These are phyloP conservation scores for Salicornia ramosissima DNA, from an alignment of 148 eudicot species.

Conservation along the genomic window DNA sequence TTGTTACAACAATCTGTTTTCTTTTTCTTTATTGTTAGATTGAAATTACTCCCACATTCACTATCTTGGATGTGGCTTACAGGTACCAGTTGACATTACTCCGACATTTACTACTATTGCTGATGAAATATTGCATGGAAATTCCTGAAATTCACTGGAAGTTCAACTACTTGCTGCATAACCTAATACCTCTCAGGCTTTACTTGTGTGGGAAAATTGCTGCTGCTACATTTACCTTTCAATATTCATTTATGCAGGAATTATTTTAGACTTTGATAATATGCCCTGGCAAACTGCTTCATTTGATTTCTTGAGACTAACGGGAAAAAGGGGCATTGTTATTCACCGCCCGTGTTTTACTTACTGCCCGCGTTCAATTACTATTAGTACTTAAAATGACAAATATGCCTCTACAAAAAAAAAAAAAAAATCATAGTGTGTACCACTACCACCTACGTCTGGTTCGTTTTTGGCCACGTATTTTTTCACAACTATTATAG, in stretches of 20 bases:
- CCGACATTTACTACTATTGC: slow-evolving; percentile 69
- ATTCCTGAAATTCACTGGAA: not conserved
- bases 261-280: not conserved
- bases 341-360: too few relatives aligned
- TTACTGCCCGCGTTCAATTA: too few relatives aligned
- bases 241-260: not conserved
- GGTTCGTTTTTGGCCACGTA: too few relatives aligned
- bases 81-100: slow-evolving; percentile 92
- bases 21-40: not conserved
- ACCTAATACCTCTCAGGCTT: not conserved
- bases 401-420: too few relatives aligned
- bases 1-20: too few relatives aligned
- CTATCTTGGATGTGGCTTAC: slow-evolving; percentile 21
- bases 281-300: not conserved
- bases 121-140: slow-evolving; percentile 38
- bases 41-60: not conserved
- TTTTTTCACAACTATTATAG: too few relatives aligned
- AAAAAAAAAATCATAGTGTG: too few relatives aligned
- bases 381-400: too few relatives aligned
- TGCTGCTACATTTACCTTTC: not conserved
- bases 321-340: too few relatives aligned
- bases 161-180: not conserved
- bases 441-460: too few relatives aligned
- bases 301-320: not conserved
- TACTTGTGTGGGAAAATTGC: not conserved